Evolutionary conservation across 2,329 filamentous ascomycete genomes (phyloP).

Genomic region (Neonectria neomacrospora): DNA sequence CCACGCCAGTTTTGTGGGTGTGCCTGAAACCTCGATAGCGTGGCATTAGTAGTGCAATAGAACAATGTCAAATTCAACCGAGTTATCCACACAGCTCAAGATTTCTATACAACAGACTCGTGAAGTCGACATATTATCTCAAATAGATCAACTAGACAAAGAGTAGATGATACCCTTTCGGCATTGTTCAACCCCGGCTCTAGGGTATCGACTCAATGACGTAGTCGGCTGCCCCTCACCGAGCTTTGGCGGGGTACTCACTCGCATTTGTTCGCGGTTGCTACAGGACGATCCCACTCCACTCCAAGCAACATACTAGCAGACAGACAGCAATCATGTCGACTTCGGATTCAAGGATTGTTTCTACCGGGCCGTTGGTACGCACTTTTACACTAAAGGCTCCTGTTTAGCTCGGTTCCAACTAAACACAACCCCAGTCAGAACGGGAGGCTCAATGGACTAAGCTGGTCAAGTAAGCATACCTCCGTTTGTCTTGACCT

Average conservation of each 20-base stretch:
- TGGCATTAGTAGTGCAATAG: background rate
- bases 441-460: slow-evolving; percentile 68
- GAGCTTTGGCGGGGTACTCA: slow-evolving; percentile 31
- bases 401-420: background rate
- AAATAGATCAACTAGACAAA: background rate
- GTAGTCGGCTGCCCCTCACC: slow-evolving; percentile 28
- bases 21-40: background rate
- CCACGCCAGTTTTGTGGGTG: too few species aligned
- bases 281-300: slow-evolving; percentile 22
- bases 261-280: background rate
- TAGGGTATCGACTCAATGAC: slow-evolving; percentile 35
- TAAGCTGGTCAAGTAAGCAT: slow-evolving; percentile 65
- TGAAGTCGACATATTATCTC: too few species aligned
- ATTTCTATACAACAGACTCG: too few species aligned
- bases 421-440: slow-evolving; percentile 48
- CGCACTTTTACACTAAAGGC: slow-evolving; percentile 9
- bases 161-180: background rate
- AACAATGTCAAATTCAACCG: background rate
- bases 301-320: slow-evolving; percentile 7
- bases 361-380: slow-evolving; percentile 59
- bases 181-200: background rate
- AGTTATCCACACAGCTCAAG: background rate
- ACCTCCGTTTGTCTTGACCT: background rate
- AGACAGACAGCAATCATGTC: slow-evolving; percentile 51
- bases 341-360: slow-evolving; percentile 54